A percentile compares a stretch with the other conserved stretches of the same genome.
phyloP scores from a whole-genome alignment of 140 eudicot species.

The Stevia rebaudiana region DNA sequence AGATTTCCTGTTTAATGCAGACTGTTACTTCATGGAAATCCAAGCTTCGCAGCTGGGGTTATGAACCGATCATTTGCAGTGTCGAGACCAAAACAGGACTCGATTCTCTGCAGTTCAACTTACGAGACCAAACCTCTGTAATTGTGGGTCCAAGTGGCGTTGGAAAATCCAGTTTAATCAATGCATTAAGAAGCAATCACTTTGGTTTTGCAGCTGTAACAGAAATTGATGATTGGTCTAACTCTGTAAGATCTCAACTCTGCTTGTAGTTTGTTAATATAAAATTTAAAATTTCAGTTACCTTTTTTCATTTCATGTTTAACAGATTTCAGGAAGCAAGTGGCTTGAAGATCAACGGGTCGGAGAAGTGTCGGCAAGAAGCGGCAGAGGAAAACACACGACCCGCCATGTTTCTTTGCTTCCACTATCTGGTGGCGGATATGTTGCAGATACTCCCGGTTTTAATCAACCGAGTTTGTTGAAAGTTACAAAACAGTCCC shows the following conservation, averaged over 20 bases:
- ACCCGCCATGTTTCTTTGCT: conserved; percentile 91
- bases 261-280: conserved; percentile 3
- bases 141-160: conserved; percentile 99
- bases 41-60: conserved; percentile 86
- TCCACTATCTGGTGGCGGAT: conserved; percentile 85
- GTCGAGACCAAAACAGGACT: conserved; percentile 70
- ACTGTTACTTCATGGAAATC: conserved; percentile 64
- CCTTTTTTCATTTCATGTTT: conserved; percentile 17
- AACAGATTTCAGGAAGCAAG: conserved; percentile 77
- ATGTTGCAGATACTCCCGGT: conserved; percentile 96
- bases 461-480: conserved; percentile 86
- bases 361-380: conserved; percentile 87
- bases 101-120: conserved; percentile 54
- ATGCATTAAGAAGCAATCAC: conserved; percentile 60
- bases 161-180: conserved; percentile 92
- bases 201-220: conserved; percentile 28
- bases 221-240: conserved; percentile 40
- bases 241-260: conserved; percentile 43
- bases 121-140: conserved; percentile 74
- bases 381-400: conserved; percentile 97
- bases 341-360: conserved; percentile 95
- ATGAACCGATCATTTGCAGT: conserved; percentile 78
- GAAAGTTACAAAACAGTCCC: conserved; percentile 85
- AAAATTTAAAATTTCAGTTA: neutral
- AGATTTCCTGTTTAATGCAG: conserved; percentile 35